These are phyloP conservation scores for Metschnikowia gruessii DNA, from an alignment of 805 yeast species.

Conservation along the genomic window DNA sequence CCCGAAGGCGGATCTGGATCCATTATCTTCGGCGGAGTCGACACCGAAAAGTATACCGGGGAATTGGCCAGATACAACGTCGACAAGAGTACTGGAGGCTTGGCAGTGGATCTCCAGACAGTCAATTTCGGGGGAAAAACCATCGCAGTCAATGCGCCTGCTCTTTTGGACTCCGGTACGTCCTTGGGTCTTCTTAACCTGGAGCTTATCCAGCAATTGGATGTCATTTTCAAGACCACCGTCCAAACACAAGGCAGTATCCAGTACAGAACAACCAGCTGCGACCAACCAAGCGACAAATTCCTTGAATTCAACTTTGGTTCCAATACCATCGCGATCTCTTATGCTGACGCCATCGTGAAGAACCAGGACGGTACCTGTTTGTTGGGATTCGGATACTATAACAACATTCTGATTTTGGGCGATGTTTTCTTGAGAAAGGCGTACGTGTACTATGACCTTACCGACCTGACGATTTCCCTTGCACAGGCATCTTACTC, in stretches of 20 bases:
- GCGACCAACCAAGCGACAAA: neutral
- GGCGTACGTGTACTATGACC: conserved; percentile 19
- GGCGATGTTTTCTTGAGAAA: conserved; percentile 20
- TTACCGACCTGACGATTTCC: conserved; percentile 14
- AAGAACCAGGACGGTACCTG: conserved; percentile 8
- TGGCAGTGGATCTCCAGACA: too few relatives aligned
- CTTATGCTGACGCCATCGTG: conserved; percentile 3
- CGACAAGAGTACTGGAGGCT: too few relatives aligned
- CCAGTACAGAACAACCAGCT: neutral
- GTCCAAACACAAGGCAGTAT: neutral
- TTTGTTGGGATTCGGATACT: conserved; percentile 12
- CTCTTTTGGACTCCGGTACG: too few relatives aligned
- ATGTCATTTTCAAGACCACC: neutral
- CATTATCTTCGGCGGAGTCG: too few relatives aligned
- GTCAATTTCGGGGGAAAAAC: too few relatives aligned
- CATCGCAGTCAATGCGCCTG: too few relatives aligned
- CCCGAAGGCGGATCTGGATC: too few relatives aligned
- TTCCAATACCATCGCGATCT: conserved; percentile 1
- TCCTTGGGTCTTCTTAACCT: too few relatives aligned
- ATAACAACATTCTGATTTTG: conserved; percentile 8
- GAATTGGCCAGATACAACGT: too few relatives aligned
- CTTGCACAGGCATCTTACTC: conserved; percentile 15
- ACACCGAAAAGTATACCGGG: too few relatives aligned
- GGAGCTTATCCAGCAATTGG: neutral
- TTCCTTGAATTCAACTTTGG: conserved; percentile 2